Evolutionary conservation across 768 basidiomycete species (phyloP), one percentile per base, ranked within the genome.

Genomic region (Boletus tomentosulus): DNA sequence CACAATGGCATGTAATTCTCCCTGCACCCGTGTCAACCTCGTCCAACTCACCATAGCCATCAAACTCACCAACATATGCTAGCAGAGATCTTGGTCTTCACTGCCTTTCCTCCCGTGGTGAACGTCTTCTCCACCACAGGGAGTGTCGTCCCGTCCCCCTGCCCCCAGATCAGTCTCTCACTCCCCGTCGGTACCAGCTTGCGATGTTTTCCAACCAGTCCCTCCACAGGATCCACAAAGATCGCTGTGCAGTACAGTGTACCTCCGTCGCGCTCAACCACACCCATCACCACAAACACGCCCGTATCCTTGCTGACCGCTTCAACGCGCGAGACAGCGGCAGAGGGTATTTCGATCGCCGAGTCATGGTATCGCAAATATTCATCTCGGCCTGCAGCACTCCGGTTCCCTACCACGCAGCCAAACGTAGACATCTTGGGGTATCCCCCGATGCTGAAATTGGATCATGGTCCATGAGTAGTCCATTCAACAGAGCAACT

Each of bases 1-100:
- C 81, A 62, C 51, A 85, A 62, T 19, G 85, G 85, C 83, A 85
- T 84, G 56, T 84, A 84, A 61, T 86, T 85, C 56, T 86, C 85
- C 85, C 84, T 85, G 34, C 9, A 10, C 13, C n/a, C 49, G 38
- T 48, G n/a, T 48, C 3, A 50, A 52, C n/a, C 12, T 0, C 49
- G 41, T 31, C 30, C 5, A 34, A 35, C 19, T 31, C 3, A 13
- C 16, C 12, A 12, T 25, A 4, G 9, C 6, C 22, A 31, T 30
- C 7, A 19, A 12, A 57, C 78, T 67, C 51, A 80, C 83, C 83
- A 83, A 60, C 83, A 84, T 39, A 84, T 81, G 1, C 80, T 72
- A 2, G 80, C 81, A 7, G 80, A 78, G 1, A 85, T 57, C 60
- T 81, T 84, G 10, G 79, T 68, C 9, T 55, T 65, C 13, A 77